phyloP scores from a whole-genome alignment of 2,329 filamentous ascomycete genomes.

The Talaromyces marneffei region DNA sequence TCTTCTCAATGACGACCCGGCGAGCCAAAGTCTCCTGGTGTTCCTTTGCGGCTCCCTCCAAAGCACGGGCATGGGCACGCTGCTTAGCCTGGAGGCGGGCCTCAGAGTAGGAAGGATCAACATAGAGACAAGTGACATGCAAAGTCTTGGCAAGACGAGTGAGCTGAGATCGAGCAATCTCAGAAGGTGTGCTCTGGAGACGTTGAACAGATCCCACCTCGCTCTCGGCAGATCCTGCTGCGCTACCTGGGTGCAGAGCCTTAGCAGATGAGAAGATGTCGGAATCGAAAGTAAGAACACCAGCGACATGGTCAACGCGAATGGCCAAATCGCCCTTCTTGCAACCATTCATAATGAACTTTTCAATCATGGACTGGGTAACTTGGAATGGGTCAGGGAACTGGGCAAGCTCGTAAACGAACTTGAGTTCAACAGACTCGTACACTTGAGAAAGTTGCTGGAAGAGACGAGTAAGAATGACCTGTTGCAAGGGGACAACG shows the following conservation, averaged over 20 bases:
- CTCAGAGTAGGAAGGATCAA: conserved; percentile 84
- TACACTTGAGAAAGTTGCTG: conserved; percentile 99
- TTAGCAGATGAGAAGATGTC: conserved; percentile 98
- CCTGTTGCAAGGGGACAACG: conserved; percentile 89
- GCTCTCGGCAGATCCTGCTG: conserved; percentile 77
- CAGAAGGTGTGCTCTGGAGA: conserved; percentile 93
- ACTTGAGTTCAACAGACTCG: conserved; percentile 90
- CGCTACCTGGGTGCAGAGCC: conserved; percentile 77
- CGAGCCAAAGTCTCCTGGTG: conserved; percentile 78
- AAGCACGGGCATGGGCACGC: conserved; percentile 72
- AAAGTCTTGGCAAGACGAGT: conserved; percentile 85
- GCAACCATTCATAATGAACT: conserved; percentile 99
- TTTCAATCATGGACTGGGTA: conserved; percentile 84
- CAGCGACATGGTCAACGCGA: conserved; percentile 90
- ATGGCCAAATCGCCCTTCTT: conserved; percentile 98
- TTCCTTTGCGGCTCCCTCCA: conserved; percentile 85
- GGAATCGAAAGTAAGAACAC: conserved; percentile 92
- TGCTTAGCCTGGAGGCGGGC: conserved; percentile 72
- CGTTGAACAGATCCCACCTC: conserved; percentile 83
- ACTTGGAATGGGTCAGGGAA: conserved; percentile 98
- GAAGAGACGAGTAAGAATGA: conserved; percentile 96
- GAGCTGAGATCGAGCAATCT: conserved; percentile 93
- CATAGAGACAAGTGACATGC: conserved; percentile 90
- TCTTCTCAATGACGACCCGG: conserved; percentile 89
- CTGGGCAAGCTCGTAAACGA: conserved; percentile 86